phyloP scores from a whole-genome alignment of 2,329 filamentous ascomycete species.

The Rutstroemia sp. region DNA sequence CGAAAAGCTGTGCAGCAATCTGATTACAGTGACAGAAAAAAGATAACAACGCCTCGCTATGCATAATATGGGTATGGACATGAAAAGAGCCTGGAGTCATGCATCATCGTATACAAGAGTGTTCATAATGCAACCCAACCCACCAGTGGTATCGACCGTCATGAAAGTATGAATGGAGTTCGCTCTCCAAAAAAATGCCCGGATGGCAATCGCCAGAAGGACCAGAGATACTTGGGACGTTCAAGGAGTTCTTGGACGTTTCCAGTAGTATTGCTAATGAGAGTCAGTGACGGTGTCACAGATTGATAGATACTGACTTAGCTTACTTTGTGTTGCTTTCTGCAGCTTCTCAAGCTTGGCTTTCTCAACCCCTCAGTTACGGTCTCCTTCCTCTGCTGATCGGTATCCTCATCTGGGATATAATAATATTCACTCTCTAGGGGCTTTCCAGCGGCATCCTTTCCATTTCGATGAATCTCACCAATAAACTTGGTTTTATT shows the following conservation, averaged over 20 bases:
- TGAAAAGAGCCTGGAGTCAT: constrained; percentile 11
- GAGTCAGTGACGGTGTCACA: constrained; percentile 2
- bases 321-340: constrained; percentile 94
- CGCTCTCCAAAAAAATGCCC: background rate
- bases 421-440: constrained; percentile 98
- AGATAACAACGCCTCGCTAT: constrained; percentile 23
- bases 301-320: constrained; percentile 1
- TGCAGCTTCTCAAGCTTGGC: constrained; percentile 79
- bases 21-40: constrained; percentile 6
- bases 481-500: constrained; percentile 74
- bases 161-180: background rate
- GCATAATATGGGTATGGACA: constrained; percentile 18
- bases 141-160: background rate
- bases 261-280: constrained; percentile 59
- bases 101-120: constrained; percentile 16
- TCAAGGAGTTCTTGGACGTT: constrained; percentile 52
- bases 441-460: constrained; percentile 88
- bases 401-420: constrained; percentile 75
- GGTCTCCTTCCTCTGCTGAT: constrained; percentile 69
- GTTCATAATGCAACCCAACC: constrained; percentile 4
- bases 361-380: constrained; percentile 83
- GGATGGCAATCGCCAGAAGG: background rate
- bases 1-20: background rate
- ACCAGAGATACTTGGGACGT: background rate
- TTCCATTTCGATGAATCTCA: constrained; percentile 82